These are phyloP conservation scores for Peronospora belbahrii DNA, from an alignment of 352 stramenopile species.

Conservation along the genomic window DNA sequence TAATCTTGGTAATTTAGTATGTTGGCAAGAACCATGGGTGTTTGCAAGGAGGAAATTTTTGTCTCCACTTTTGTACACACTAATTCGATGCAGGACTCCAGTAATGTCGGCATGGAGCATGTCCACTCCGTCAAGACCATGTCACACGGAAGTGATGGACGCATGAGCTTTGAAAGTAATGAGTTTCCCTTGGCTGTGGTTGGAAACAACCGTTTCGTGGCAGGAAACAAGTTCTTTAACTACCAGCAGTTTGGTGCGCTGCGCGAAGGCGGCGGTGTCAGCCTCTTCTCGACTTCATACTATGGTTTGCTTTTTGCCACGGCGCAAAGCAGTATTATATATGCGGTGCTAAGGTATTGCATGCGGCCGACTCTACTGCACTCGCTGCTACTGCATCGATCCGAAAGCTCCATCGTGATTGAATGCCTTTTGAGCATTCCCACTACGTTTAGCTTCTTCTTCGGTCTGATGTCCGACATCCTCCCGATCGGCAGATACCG, in stretches of 20 bases:
- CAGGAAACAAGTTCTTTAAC: constrained; percentile 68
- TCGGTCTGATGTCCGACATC: constrained; percentile 83
- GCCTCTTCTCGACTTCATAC: constrained; percentile 53
- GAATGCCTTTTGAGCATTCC: constrained; percentile 79
- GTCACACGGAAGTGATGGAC: constrained; percentile 19
- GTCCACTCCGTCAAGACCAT: constrained; percentile 19
- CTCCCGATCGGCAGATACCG: constrained; percentile 80
- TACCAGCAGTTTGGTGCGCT: constrained; percentile 67
- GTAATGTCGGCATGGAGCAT: constrained; percentile 10
- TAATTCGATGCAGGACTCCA: neutral
- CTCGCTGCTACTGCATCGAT: constrained; percentile 43
- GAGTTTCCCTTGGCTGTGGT: constrained; percentile 23
- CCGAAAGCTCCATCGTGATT: constrained; percentile 45
- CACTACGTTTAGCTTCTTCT: constrained; percentile 80
- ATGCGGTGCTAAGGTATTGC: constrained; percentile 56
- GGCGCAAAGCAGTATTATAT: constrained; percentile 45
- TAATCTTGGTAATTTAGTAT: too few species aligned
- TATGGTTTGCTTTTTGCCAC: constrained; percentile 51
- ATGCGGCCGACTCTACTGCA: constrained; percentile 64
- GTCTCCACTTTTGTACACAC: constrained; percentile 10
- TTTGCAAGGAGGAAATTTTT: constrained; percentile 8
- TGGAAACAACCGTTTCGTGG: constrained; percentile 44
- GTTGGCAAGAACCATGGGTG: neutral
- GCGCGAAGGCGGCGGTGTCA: constrained; percentile 47
- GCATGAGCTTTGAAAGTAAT: constrained; percentile 25